These are phyloP conservation scores for Lithohypha guttulata DNA, from an alignment of 2,329 filamentous ascomycete genomes.

Conservation along the genomic window DNA sequence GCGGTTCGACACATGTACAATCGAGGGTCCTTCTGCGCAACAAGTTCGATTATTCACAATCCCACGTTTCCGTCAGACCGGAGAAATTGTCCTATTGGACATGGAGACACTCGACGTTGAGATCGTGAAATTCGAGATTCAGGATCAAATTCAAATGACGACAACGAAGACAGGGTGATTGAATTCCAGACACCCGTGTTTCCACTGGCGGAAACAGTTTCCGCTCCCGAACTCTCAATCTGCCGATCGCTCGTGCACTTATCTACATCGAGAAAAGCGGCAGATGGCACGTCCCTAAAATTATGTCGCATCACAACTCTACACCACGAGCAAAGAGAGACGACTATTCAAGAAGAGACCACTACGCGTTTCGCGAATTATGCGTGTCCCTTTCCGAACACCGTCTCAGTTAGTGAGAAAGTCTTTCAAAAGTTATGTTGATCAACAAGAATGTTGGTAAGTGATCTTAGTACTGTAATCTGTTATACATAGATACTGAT, in stretches of 20 bases:
- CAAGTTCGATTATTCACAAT: slow-evolving; percentile 68
- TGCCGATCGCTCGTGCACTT: too few relatives aligned
- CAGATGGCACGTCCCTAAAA: too few relatives aligned
- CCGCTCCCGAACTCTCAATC: too few relatives aligned
- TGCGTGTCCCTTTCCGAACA: too few relatives aligned
- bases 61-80: slow-evolving; percentile 68
- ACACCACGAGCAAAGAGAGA: too few relatives aligned
- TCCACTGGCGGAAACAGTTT: too few relatives aligned
- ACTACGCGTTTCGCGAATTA: neutral
- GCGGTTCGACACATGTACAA: slow-evolving; percentile 59
- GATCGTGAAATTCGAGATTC: slow-evolving; percentile 48
- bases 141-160: slow-evolving; percentile 19
- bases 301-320: too few relatives aligned
- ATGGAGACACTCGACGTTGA: slow-evolving; percentile 73
- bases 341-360: too few relatives aligned
- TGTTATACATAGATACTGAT: too few relatives aligned
- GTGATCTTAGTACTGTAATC: neutral
- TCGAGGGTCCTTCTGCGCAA: slow-evolving; percentile 55
- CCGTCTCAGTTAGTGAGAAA: too few relatives aligned
- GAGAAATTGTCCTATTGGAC: slow-evolving; percentile 74
- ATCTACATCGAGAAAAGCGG: too few relatives aligned
- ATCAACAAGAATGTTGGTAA: slow-evolving; percentile 26
- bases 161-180: neutral
- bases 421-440: slow-evolving; percentile 22
- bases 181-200: too few relatives aligned